Evolutionary conservation across 2,329 filamentous ascomycete genomes (phyloP), one percentile per base, ranked within the genome.

Genomic region (Myriosclerotinia duriaeana): DNA sequence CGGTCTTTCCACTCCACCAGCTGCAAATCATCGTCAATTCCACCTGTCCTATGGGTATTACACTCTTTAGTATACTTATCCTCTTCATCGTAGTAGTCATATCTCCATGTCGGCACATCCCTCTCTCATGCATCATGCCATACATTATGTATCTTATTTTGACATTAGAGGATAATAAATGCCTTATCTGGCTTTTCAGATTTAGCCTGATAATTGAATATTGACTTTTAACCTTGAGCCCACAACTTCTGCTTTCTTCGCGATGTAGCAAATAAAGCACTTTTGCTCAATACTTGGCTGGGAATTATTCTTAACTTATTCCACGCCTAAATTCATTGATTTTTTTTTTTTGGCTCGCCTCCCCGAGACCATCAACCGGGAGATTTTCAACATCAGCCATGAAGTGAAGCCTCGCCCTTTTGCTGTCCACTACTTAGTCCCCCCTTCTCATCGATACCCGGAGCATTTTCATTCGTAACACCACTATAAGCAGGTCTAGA

Each of bases 401-500:
- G 61, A 8, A 22, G 54, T 20, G 38, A 65, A 60, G 26, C 44
- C 6, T 40, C 64, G 36, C 42, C 46, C 3, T 60, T 60, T 36
- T 38, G 48, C 14, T 65, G 54, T 14, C 44, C 64, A 60, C 36
- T 26, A 30, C 56, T 52, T 4, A 59, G n/a, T 17, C 44, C 54
- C 5, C 68, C 69, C 48, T 74, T 74, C 66, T 74, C 73, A 50
- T 74, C 73, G 58, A 75, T 66, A 15, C 66, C 67, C 8, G 85
- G 84, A 48, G 80, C 83, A 72, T 87, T 85, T 75, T 86, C 85
- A 66, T 86, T 84, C 53, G 85, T 87, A 34, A 87, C 82, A 1
- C 86, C 86, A 68, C 84, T 87, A 76, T 90, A 93, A 17, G 86
- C 87, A 38, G 89, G 87, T 72, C 93, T 82, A 12, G 58, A 50